phyloP scores from a whole-genome alignment of 2,329 filamentous ascomycete genomes.

The Alternaria solani region DNA sequence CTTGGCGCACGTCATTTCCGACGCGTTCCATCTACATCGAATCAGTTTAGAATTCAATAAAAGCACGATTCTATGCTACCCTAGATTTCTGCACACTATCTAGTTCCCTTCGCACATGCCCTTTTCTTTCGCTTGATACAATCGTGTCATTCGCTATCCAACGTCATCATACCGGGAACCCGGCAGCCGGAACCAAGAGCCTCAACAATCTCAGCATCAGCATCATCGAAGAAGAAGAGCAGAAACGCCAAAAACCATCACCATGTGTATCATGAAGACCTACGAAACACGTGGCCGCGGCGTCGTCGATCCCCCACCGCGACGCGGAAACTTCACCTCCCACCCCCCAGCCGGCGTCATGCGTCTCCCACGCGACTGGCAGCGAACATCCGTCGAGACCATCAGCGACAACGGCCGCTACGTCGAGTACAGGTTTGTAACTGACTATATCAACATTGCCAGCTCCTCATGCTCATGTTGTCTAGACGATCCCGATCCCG shows the following conservation, averaged over 20 bases:
- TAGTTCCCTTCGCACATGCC: neutral
- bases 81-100: neutral
- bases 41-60: neutral
- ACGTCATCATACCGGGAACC: slow-evolving; percentile 9
- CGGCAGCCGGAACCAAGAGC: neutral
- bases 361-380: slow-evolving; percentile 45
- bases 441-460: neutral
- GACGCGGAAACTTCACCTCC: slow-evolving; percentile 43
- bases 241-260: slow-evolving; percentile 1
- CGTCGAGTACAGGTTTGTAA: slow-evolving; percentile 32
- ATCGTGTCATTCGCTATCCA: slow-evolving; percentile 2
- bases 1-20: slow-evolving; percentile 24
- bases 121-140: neutral
- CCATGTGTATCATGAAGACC: slow-evolving; percentile 47
- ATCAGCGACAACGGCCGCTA: slow-evolving; percentile 29
- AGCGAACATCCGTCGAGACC: slow-evolving; percentile 24
- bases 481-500: slow-evolving; percentile 26
- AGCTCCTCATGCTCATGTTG: neutral
- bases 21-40: neutral
- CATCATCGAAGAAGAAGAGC: neutral
- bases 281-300: slow-evolving; percentile 37
- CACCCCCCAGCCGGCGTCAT: slow-evolving; percentile 46
- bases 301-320: slow-evolving; percentile 43
- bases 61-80: neutral
- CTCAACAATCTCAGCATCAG: neutral